Evolutionary conservation across 208 protist species (phyloP).

Genomic region (Kentomonas sorsogonicus): DNA sequence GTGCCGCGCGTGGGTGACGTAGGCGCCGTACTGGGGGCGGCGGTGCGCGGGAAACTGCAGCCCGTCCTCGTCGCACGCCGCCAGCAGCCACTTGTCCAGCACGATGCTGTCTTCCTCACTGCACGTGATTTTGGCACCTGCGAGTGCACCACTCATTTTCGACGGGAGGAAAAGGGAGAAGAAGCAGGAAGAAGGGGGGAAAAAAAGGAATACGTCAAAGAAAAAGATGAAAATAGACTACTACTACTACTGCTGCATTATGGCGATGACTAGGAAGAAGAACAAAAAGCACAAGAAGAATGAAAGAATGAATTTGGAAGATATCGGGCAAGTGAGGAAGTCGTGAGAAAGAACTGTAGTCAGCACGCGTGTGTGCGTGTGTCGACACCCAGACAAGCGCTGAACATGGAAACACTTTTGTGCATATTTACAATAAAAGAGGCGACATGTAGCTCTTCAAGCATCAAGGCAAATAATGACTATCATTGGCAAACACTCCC

Average conservation of each 20-base stretch:
- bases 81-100: constrained; percentile 57
- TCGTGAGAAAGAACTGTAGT: no score
- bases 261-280: neutral
- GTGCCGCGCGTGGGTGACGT: constrained; percentile 19
- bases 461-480: neutral
- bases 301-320: no score
- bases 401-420: no score
- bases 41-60: constrained; percentile 56
- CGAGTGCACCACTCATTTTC: constrained; percentile 1
- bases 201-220: neutral
- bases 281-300: constrained; percentile 12
- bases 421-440: neutral
- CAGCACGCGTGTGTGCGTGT: no score
- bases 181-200: neutral
- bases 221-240: neutral
- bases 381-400: no score
- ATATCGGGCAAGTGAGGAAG: no score
- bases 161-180: neutral
- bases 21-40: constrained; percentile 29
- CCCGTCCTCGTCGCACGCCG: constrained; percentile 45
- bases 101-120: constrained; percentile 38
- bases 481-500: no score
- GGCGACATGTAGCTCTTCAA: no score
- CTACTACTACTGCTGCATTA: neutral
- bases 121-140: constrained; percentile 12